Percentiles rank a stretch among this genome's conserved stretches.
Evolutionary conservation across 2,329 filamentous ascomycete species (phyloP).

Genomic region (Verticillium tricorpus): DNA sequence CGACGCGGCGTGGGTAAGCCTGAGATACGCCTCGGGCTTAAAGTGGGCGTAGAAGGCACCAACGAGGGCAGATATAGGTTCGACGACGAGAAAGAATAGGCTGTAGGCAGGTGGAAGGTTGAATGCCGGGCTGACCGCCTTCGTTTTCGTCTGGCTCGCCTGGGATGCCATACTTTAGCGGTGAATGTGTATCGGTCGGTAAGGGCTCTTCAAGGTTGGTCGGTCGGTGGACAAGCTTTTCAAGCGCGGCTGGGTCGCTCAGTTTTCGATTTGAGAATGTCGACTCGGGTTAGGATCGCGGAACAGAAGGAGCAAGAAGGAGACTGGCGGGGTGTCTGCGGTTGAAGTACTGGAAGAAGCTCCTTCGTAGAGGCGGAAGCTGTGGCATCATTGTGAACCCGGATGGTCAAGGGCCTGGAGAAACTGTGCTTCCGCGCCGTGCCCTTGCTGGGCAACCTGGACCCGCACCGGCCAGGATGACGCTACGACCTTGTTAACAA

Average conservation of each 20-base stretch:
- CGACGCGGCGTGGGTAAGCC: constrained; percentile 55
- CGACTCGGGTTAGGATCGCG: background rate
- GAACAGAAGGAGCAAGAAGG: background rate
- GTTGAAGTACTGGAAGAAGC: background rate
- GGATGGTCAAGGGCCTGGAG: background rate
- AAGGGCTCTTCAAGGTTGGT: background rate
- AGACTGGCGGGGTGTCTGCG: background rate
- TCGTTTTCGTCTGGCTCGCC: background rate
- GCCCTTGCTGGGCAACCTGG: background rate
- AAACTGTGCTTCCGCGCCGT: background rate
- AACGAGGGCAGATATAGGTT: constrained; percentile 51
- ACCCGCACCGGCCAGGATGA: background rate
- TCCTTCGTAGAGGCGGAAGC: background rate
- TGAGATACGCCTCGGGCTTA: constrained; percentile 53
- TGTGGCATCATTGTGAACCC: background rate
- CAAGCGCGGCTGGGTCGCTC: background rate
- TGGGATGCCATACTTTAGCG: background rate
- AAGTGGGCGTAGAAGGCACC: constrained; percentile 50
- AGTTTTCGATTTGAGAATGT: background rate
- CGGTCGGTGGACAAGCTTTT: background rate
- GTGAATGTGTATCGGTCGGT: background rate
- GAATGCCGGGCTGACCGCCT: constrained; percentile 24
- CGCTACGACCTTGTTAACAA: too few species aligned
- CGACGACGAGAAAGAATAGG: constrained; percentile 71
- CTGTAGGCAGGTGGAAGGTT: constrained; percentile 59